Base-by-base conservation (phyloP, 495 filamentous ascomycete genomes). In the Tuber borchii region DNA sequence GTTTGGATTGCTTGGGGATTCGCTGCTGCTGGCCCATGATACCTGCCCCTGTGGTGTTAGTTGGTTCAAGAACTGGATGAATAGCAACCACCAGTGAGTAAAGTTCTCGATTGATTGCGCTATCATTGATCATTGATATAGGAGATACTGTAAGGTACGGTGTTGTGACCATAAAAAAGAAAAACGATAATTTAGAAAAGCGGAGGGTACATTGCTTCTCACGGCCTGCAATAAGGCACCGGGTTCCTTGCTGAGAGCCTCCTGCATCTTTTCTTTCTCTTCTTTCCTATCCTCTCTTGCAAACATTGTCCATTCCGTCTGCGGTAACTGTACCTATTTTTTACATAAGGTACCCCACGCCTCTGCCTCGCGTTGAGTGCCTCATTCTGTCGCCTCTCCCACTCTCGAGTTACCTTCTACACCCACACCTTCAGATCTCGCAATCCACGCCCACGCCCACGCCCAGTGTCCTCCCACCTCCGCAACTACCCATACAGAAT, bases 321-420 rank as follows among this genome's bases (percentile, higher is more conserved):
- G n/a, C 51, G 2, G 22, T 65, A 34, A 65, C 26, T 65, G 56
- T 65, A 19, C 56, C 56, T 31, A 34, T 65, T 34, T 65, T 34
- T 65, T 65, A 65, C 26, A 31, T 65, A 65, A 31, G 56, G 56
- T 65, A 65, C 26, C 56, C 56, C 56, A 65, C 56, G 37, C 69
- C 46, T 44, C 43, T 79, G 65, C 76, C 65, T 79, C 77, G 31
- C 73, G 75, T 79, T 79, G 78, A 79, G 70, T 78, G 65, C 73
- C 78, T 73, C 44, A 31, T 79, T 76, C 73, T 26, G 76, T 75
- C 44, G 70, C 69, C 73, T 79, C 78, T 75, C 44, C 56, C 56
- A 61, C 56, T 61, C 56, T 61, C 56, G n/a, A 31, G 31, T 61
- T 26, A 16, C n/a, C 4, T 31, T 61, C 56, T 31, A 26, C 56